Base-by-base conservation (phyloP, 805 yeast species). In the Saturnispora sanitii region DNA sequence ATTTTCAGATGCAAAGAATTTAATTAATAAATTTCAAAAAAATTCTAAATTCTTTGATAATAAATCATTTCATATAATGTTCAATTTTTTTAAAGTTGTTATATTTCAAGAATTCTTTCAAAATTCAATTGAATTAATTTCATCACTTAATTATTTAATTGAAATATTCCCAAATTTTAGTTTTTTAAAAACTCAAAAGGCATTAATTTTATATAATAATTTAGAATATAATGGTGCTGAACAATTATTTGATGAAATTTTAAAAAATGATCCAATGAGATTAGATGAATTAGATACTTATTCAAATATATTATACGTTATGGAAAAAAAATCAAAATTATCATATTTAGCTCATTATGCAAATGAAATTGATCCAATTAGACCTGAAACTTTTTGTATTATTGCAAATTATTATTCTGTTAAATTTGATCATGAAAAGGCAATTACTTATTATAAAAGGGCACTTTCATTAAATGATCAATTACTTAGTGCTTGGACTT, bases 371-470 rank as follows among this genome's bases (percentile, higher is more conserved):
- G 96, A 92, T 60, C 79, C 77, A 54, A 85, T 84, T 57, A 70
- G 96, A 40, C 88, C 96, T 0, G 98, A 92, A 57, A 83, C 96
- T 1, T 88, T 96, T 60, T 87, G 96, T 54, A 82, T 92, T 19
- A 70, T 88, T 20, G 98, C 96, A 2, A 92, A 92, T 60, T 90
- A 85, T 61, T 88, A 88, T 59, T 83, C 95, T 27, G 71, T 92
- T 59, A 79, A 82, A 50, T 84, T 87, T 46, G 95, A 92, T 51
- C 98, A 92, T 60, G 96, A 87, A 57, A 84, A 83, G 60, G 94
- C 99, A 0, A 85, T 92, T 45, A 77, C 82, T 77, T 87, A 86
- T 61, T 92, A 88, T 55, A 81, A 86, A 51, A 70, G 97, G 41
- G 98, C 98, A 0, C 65, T 92, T 29, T 75, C 84, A 0, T 66